Conservation (phyloP, 2,329 filamentous ascomycete genomes). For the Colletotrichum paranaense region DNA sequence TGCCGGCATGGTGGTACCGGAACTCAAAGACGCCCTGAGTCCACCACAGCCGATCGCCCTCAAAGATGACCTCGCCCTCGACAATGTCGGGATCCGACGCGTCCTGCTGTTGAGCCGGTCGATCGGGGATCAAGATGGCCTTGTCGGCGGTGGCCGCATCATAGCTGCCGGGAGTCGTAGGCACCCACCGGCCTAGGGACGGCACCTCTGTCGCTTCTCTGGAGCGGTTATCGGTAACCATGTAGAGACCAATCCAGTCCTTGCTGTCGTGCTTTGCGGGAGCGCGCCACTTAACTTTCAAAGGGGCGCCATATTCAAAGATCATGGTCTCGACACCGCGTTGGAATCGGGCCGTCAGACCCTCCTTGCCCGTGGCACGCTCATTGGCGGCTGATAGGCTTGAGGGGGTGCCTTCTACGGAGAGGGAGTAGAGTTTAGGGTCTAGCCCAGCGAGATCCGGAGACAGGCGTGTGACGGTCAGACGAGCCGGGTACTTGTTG, state of each 20-base stretch:
- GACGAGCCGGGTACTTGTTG: constrained; percentile 86
- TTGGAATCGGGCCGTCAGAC: constrained; percentile 74
- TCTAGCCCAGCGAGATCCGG: constrained; percentile 85
- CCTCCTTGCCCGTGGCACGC: constrained; percentile 78
- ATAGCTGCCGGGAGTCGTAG: constrained; percentile 80
- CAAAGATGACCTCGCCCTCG: constrained; percentile 86
- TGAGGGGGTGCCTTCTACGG: constrained; percentile 75
- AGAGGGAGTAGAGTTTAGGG: constrained; percentile 82
- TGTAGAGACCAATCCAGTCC: constrained; percentile 97
- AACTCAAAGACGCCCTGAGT: constrained; percentile 96
- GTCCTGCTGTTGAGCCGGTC: constrained; percentile 63
- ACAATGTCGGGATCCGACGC: constrained; percentile 68
- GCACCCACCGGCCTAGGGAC: constrained; percentile 89
- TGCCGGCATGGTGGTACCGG: constrained; percentile 93
- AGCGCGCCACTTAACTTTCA: constrained; percentile 90
- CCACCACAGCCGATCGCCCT: constrained; percentile 97
- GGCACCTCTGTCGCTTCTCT: constrained; percentile 86
- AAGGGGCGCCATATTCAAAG: constrained; percentile 90
- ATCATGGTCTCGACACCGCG: constrained; percentile 79
- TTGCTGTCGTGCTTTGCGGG: constrained; percentile 87
- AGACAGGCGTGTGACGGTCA: constrained; percentile 83
- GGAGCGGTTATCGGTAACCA: constrained; percentile 92
- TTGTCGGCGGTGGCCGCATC: constrained; percentile 80
- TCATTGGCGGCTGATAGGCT: constrained; percentile 63
- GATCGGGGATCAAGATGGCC: constrained; percentile 79